Evolutionary conservation across 306 rosid genomes (phyloP).

Genomic region (peach (Prunus persica)): DNA sequence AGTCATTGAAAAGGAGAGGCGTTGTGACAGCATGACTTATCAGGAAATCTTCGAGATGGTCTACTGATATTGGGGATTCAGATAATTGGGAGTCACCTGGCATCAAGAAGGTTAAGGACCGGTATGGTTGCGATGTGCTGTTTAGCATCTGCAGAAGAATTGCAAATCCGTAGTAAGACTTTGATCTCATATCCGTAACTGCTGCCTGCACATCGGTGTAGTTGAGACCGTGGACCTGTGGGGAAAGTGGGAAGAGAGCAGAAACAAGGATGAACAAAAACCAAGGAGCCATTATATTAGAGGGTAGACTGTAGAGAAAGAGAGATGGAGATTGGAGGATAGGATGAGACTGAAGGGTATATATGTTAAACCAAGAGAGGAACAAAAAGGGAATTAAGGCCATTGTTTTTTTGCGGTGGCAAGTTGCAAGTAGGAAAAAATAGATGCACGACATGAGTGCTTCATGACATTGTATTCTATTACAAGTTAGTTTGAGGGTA

Average conservation of each 20-base stretch:
- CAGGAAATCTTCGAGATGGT: slow-evolving; percentile 35
- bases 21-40: slow-evolving; percentile 39
- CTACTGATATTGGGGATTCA: slow-evolving; percentile 23
- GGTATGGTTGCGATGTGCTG: slow-evolving; percentile 30
- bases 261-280: slow-evolving; percentile 18
- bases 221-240: slow-evolving; percentile 20
- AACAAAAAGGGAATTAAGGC: too few relatives aligned
- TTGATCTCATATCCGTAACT: slow-evolving; percentile 47
- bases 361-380: not conserved
- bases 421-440: too few relatives aligned
- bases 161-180: slow-evolving; percentile 46
- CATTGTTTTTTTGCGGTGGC: too few relatives aligned
- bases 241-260: slow-evolving; percentile 23
- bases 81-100: slow-evolving; percentile 50
- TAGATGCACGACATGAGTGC: not conserved
- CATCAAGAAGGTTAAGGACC: slow-evolving; percentile 48
- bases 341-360: not conserved
- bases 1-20: slow-evolving; percentile 46
- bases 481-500: not conserved
- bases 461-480: not conserved
- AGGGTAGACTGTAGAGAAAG: not conserved
- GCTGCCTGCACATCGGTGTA: slow-evolving; percentile 39
- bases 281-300: slow-evolving; percentile 16
- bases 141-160: slow-evolving; percentile 63
- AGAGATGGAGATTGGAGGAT: not conserved